Conservation (phyloP, 306 rosid genomes). For the Mimosa pudica region DNA sequence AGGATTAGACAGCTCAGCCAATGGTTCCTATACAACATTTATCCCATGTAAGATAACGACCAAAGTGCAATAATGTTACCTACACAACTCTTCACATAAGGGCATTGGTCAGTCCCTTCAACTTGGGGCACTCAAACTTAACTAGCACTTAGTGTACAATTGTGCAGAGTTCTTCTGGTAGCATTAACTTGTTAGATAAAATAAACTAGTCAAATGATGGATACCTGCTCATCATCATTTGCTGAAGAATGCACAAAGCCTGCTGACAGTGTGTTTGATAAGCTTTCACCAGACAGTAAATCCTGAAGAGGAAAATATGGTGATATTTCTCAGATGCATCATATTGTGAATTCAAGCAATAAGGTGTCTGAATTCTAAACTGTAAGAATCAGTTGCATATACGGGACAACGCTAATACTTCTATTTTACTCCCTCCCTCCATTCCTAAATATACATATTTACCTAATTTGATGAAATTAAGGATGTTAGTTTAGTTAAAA, state of each 20-base stretch:
- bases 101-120: constrained; percentile 19
- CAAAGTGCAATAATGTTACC: constrained; percentile 23
- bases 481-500: too few relatives aligned
- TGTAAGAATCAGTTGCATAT: not conserved
- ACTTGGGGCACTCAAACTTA: constrained; percentile 16
- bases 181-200: not conserved
- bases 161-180: constrained; percentile 28
- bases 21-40: constrained; percentile 65
- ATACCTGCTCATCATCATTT: constrained; percentile 82
- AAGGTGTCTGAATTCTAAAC: not conserved
- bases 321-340: constrained; percentile 20
- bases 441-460: too few relatives aligned
- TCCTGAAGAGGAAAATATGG: constrained; percentile 49
- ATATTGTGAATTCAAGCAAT: constrained; percentile 16
- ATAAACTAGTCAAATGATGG: constrained; percentile 16
- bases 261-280: constrained; percentile 47
- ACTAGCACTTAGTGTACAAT: constrained; percentile 13
- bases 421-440: too few relatives aligned
- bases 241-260: constrained; percentile 56
- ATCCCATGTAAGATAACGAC: constrained; percentile 27
- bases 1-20: constrained; percentile 80
- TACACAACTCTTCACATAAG: constrained; percentile 3
- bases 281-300: constrained; percentile 55
- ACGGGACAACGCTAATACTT: not conserved
- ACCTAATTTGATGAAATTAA: too few relatives aligned